These are phyloP conservation scores for Sclerotiophoma versabilis DNA, from an alignment of 2,329 filamentous ascomycete species.

Conservation along the genomic window DNA sequence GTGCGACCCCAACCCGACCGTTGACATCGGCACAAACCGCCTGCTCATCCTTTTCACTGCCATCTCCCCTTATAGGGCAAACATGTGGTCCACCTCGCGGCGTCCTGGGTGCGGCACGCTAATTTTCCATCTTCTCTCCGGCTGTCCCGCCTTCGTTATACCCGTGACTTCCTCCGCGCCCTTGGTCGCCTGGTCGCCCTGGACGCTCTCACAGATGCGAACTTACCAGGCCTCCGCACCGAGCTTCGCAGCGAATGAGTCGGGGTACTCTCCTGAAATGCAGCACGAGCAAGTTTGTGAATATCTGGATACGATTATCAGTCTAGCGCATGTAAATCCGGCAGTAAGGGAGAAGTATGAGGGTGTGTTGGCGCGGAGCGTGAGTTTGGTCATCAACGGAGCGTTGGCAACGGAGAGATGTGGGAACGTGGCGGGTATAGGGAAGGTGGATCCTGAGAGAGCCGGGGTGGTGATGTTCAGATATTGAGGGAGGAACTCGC, in stretches of 20 bases:
- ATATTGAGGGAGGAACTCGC: conserved; percentile 32
- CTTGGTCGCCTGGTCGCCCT: conserved; percentile 44
- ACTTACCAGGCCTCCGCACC: not conserved
- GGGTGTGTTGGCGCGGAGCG: conserved; percentile 41
- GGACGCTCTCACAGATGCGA: conserved; percentile 45
- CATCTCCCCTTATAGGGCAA: conserved; percentile 46
- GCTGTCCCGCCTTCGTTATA: conserved; percentile 48
- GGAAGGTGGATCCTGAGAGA: conserved; percentile 45
- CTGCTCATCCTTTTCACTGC: conserved; percentile 49
- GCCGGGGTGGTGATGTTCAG: conserved; percentile 49
- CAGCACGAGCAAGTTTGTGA: conserved; percentile 48
- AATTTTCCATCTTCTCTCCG: conserved; percentile 48
- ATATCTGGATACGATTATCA: conserved; percentile 43
- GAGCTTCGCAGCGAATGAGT: not conserved
- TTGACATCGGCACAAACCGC: conserved; percentile 44
- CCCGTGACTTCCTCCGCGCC: conserved; percentile 41
- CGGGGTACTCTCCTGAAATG: conserved; percentile 30
- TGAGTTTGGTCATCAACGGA: conserved; percentile 50
- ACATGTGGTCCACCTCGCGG: conserved; percentile 48
- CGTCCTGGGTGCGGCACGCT: conserved; percentile 48
- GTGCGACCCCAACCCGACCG: conserved; percentile 39
- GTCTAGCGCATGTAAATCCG: conserved; percentile 32
- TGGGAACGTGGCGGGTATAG: conserved; percentile 22
- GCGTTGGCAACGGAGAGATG: conserved; percentile 38
- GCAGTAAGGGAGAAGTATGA: conserved; percentile 38